Evolutionary conservation across 192 early-diverging fungal genomes (phyloP), one percentile per base, ranked within the genome.

Genomic region (Linnemannia hyalina): DNA sequence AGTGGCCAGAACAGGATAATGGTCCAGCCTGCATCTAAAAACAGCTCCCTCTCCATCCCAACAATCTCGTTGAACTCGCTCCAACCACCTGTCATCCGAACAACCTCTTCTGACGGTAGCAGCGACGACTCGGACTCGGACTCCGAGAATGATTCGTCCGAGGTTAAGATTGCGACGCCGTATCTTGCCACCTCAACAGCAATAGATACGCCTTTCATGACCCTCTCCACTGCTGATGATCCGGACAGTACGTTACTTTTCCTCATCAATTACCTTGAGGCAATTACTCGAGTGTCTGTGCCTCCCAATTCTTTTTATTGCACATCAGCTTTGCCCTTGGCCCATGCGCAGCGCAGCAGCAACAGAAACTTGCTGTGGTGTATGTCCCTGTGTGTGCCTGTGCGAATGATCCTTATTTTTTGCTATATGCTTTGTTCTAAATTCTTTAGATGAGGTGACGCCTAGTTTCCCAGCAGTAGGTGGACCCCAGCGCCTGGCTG

Each of bases 401-500:
- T 44, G 16, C 32, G 9, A 40, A 32, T 46, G 60, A 42, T 68
- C 16, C 6, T 16, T 26, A 10, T 71, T 52, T 47, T 42, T 79
- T 18, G 3, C 44, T n/a, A 9, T 22, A 6, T 22, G 16, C 18
- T 2, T 52, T 18, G 20, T 52, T 52, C 7, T 41, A 15, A 40
- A 52, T 26, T 73, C 40, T 36, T 9, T 55, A 70, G 16, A 49
- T 70, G 84, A 86, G 22, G 57, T 46, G 46, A 81, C 77, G n/a
- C 84, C 84, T 11, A 81, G 80, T 38, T 86, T 86, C 41, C 84
- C 84, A 69, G 84, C 84, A n/a, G n/a, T 78, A 23, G 74, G 78
- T 63, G 84, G 84, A n/a, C 84, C 84, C 36, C 84, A 86, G 63
- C 74, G 84, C 9, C 36, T 86, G 68, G 84, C 84, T 22, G 84